Conservation (phyloP, 2,329 filamentous ascomycete species). For the Venturia asperata region DNA sequence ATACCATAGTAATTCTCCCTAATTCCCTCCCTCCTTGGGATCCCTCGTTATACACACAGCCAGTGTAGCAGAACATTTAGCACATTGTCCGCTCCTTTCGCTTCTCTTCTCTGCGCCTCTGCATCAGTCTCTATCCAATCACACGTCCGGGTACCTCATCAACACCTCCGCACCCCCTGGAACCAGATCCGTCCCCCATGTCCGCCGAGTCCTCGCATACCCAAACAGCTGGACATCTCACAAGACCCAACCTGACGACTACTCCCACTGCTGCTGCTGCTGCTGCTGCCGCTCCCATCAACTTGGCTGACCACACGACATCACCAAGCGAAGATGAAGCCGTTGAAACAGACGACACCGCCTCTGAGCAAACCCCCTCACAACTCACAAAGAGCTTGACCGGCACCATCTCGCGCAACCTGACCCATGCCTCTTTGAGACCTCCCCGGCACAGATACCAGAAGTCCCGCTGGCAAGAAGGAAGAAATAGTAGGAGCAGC, state of each 20-base stretch:
- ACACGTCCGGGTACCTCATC: too few species aligned
- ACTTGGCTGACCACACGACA: constrained; percentile 20
- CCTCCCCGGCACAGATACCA: constrained; percentile 14
- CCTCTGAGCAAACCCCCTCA: background rate
- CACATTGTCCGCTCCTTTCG: too few species aligned
- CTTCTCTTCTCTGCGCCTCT: too few species aligned
- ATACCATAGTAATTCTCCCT: too few species aligned
- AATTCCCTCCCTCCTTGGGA: too few species aligned
- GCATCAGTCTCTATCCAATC: too few species aligned
- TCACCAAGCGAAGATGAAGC: constrained; percentile 10
- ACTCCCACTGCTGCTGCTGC: background rate
- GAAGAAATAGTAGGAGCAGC: constrained; percentile 8
- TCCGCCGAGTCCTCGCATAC: background rate
- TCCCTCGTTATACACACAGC: background rate
- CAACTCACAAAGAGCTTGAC: background rate
- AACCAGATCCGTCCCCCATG: background rate
- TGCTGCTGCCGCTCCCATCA: constrained; percentile 12
- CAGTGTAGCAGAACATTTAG: too few species aligned
- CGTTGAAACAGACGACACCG: background rate
- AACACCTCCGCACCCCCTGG: background rate
- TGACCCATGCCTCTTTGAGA: constrained; percentile 16
- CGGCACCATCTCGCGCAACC: constrained; percentile 16
- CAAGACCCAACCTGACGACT: background rate
- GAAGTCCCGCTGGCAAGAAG: constrained; percentile 17
- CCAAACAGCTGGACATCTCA: background rate